These are phyloP conservation scores for Calonectria hongkongensis DNA, from an alignment of 2,329 filamentous ascomycete genomes.

Conservation along the genomic window DNA sequence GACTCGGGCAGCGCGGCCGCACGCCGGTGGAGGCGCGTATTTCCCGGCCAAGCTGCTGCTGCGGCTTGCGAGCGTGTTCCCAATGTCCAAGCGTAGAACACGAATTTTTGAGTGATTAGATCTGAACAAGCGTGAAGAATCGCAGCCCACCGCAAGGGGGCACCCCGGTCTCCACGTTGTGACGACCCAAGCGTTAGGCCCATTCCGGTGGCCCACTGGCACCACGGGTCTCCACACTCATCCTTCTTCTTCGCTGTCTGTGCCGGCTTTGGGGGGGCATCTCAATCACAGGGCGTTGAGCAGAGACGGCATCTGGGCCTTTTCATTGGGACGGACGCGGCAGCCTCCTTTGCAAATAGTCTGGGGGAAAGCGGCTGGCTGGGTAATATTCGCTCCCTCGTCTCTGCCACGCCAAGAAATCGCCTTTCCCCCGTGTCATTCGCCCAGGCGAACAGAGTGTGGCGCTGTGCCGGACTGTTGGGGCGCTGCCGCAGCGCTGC, in stretches of 20 bases:
- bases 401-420: conserved; percentile 8
- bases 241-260: background rate
- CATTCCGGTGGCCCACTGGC: conserved; percentile 18
- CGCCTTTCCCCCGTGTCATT: conserved; percentile 22
- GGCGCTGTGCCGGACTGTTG: conserved; percentile 33
- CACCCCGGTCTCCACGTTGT: conserved; percentile 33
- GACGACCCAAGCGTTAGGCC: conserved; percentile 17
- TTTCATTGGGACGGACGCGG: conserved; percentile 20
- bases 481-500: conserved; percentile 15
- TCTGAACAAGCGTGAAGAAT: background rate
- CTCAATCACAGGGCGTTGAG: background rate
- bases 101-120: background rate
- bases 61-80: conserved; percentile 4
- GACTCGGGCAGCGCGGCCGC: background rate
- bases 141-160: background rate
- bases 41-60: background rate
- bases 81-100: conserved; percentile 21
- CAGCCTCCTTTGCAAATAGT: conserved; percentile 17
- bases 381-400: conserved; percentile 8
- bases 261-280: background rate
- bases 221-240: conserved; percentile 3
- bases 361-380: background rate
- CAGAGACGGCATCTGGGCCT: background rate
- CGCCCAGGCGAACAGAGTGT: conserved; percentile 30
- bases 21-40: background rate